Evolutionary conservation across 495 filamentous ascomycete genomes (phyloP), one percentile per base, ranked within the genome.

Genomic region (Aspergillus olivimuriae): DNA sequence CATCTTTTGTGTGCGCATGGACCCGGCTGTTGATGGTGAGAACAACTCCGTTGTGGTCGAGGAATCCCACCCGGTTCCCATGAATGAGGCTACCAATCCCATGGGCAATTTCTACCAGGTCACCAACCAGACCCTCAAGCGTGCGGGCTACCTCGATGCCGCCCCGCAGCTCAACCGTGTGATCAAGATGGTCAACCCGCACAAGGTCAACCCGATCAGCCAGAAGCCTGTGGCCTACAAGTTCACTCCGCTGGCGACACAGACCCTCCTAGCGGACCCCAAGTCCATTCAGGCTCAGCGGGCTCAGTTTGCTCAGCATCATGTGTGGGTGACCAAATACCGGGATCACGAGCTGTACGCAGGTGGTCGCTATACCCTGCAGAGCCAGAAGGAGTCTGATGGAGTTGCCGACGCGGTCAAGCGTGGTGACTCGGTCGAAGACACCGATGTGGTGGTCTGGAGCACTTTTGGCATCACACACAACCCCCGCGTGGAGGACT

Each of bases 1-100:
- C 62, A 86, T 95, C 49, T 94, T 96, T 69, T 86, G 82, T 30
- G 81, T 95, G 0, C 87, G 90, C 16, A 77, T 96, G 4, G 90
- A 96, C 58, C 90, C 91, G 3, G 77, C 80, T 22, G 70, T 95
- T 35, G 89, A 88, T 37, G 90, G 89, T 1, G 74, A 76, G 36
- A 63, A 72, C 41, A 91, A 90, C 60, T 75, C 81, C 3, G 68
- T 89, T 3, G 73, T 81, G 16, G 77, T 81, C 49, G 84, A 89
- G 37, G 87, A 91, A 57, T 78, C 84, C 0, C 76, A 86, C 50
- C 66, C 84, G 0, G 81, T 89, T 57, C 80, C 86, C 3, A 80
- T 86, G 51, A 82, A 80, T 16, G 51, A 57, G 4, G 70, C 68
- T 9, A 84, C 86, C 46, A 96, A 96, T 62, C 89, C 88, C 0